Percentiles rank a stretch among this genome's conserved stretches.
Conservation (phyloP, 345 rosid species). For the Mangifera indica region DNA sequence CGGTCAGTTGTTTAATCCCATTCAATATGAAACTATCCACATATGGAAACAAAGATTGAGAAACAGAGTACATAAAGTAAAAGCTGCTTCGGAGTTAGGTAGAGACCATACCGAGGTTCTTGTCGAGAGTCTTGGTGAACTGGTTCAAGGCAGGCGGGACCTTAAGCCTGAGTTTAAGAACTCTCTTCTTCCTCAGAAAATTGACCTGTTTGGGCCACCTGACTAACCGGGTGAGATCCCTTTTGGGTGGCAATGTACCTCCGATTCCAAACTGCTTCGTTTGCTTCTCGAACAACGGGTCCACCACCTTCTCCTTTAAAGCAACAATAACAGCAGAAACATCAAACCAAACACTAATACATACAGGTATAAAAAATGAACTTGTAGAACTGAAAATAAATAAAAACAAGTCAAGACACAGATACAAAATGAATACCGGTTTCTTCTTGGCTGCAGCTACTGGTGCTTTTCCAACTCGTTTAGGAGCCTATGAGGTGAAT, state of each 20-base stretch:
- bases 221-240: constrained; percentile 67
- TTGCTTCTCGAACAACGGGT: constrained; percentile 77
- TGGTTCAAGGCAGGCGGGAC: constrained; percentile 87
- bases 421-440: constrained; percentile 25
- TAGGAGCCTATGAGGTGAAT: constrained; percentile 40
- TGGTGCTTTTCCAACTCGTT: constrained; percentile 43
- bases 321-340: background rate
- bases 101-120: constrained; percentile 57
- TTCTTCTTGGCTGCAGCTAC: constrained; percentile 51
- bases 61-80: too few species aligned
- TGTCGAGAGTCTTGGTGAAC: constrained; percentile 91
- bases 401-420: too few species aligned
- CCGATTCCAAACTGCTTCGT: constrained; percentile 88
- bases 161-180: constrained; percentile 79
- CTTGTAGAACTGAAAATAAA: too few species aligned
- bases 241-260: constrained; percentile 86
- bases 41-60: too few species aligned
- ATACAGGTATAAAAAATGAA: too few species aligned
- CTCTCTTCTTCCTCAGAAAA: constrained; percentile 79
- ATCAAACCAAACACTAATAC: too few species aligned
- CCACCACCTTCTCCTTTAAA: constrained; percentile 59
- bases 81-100: background rate
- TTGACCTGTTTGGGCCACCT: constrained; percentile 72
- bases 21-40: too few species aligned
- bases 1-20: background rate